Base-by-base conservation (phyloP, 495 filamentous ascomycete genomes). In the Aspergillus leporis region DNA sequence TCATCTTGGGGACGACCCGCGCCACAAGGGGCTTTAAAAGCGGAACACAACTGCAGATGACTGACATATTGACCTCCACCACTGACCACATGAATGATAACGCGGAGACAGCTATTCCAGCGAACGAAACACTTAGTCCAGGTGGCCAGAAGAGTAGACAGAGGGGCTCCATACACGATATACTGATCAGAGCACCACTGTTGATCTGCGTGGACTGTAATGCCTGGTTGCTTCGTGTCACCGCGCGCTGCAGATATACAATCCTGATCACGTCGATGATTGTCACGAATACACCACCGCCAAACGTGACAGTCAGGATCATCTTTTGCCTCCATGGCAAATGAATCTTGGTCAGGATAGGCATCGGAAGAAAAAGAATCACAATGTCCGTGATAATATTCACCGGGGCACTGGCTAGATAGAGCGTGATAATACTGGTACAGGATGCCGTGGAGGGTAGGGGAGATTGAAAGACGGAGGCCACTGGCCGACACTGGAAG, bases 21-120 rank as follows among this genome's bases (percentile, higher is more conserved):
- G 90, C 83, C 56, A 91, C 85, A 18, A 97, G 79, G 14, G 93
- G 93, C 65, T 96, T 97, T 60, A 96, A 75, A 18, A 88, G 92
- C 13, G 92, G 93, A 30, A 96, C 87, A 64, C 91, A 96, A 47
- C 85, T 92, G 59, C 90, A 94, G 38, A 93, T 87, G 55, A 96
- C 89, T 7, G 92, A 92, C 6, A 92, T 78, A 63, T 96, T 92
- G 70, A 96, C 91, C 70, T 96, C 92, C 57, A 97, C 83, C 9
- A 87, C 90, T 21, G 89, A 93, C 92, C 92, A 97, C 88, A 96
- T 91, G 67, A 94, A 89, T 0, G 91, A 89, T 1, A 91, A 69
- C 4, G 91, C 89, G 4, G 87, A 91, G 70, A 91, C 90, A 87
- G 84, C 87, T 67, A 72, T 10, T 54, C 31, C 19, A 48, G 32